These are phyloP conservation scores for Cytospora schulzeri DNA, from an alignment of 2,329 filamentous ascomycete species.

Conservation along the genomic window DNA sequence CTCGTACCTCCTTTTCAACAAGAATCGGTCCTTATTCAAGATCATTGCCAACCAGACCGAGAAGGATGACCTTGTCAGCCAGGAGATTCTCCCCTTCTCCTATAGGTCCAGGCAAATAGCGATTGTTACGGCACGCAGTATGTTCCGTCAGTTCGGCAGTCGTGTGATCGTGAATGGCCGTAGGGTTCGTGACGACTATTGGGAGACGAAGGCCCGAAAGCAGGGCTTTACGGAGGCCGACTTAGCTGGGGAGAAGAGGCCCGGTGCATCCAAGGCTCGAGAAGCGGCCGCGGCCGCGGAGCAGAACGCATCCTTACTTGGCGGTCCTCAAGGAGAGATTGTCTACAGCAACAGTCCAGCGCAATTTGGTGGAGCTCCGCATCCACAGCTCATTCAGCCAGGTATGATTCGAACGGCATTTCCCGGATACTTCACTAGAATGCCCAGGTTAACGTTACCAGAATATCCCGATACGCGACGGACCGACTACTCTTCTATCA, in stretches of 20 bases:
- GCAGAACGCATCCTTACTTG: slow-evolving; percentile 62
- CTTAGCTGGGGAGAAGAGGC: slow-evolving; percentile 91
- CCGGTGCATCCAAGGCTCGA: slow-evolving; percentile 84
- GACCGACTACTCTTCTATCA: slow-evolving; percentile 79
- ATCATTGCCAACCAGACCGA: slow-evolving; percentile 96
- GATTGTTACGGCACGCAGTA: slow-evolving; percentile 94
- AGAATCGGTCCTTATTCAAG: slow-evolving; percentile 94
- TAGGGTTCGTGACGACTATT: slow-evolving; percentile 95
- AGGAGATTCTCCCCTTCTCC: slow-evolving; percentile 95
- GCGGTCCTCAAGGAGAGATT: slow-evolving; percentile 78
- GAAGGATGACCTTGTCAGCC: slow-evolving; percentile 92
- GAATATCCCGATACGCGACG: slow-evolving; percentile 76
- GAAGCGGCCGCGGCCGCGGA: slow-evolving; percentile 74
- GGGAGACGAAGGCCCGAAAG: slow-evolving; percentile 95
- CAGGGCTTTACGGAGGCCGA: slow-evolving; percentile 98
- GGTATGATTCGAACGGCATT: slow-evolving; percentile 65
- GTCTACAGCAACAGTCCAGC: slow-evolving; percentile 78
- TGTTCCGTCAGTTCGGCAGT: slow-evolving; percentile 98
- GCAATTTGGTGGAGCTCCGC: slow-evolving; percentile 66
- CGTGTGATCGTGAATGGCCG: slow-evolving; percentile 88
- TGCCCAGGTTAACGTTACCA: slow-evolving; percentile 83
- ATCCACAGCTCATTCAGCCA: slow-evolving; percentile 70
- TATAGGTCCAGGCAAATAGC: slow-evolving; percentile 98
- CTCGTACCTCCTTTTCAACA: slow-evolving; percentile 98
- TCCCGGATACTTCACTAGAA: slow-evolving; percentile 67